Evolutionary conservation across 2,329 filamentous ascomycete species (phyloP).

Genomic region (Aureobasidium pullulans): DNA sequence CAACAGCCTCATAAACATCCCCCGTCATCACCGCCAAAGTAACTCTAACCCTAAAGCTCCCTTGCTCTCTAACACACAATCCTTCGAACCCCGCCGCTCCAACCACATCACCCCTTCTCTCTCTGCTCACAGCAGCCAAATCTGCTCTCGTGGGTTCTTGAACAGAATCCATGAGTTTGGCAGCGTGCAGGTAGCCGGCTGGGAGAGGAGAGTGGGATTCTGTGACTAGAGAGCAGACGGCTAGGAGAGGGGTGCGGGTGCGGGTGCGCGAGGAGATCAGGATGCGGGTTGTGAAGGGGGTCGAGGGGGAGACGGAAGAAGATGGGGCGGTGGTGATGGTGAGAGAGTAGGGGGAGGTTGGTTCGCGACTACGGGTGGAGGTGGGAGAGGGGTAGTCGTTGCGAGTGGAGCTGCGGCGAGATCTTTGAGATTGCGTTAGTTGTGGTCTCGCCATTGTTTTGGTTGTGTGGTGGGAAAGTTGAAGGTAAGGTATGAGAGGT

Average conservation of each 20-base stretch:
- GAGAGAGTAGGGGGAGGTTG: not conserved
- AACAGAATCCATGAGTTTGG: not conserved
- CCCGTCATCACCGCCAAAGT: not conserved
- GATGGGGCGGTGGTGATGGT: not conserved
- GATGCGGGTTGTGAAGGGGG: not conserved
- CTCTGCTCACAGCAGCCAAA: not conserved
- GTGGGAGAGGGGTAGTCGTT: not conserved
- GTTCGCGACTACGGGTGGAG: not conserved
- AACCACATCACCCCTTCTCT: not conserved
- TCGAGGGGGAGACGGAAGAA: not conserved
- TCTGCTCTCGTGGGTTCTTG: not conserved
- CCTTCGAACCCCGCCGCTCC: not conserved
- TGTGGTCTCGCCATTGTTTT: not conserved
- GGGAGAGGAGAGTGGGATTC: not conserved
- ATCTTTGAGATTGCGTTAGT: not conserved
- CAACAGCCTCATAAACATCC: slow-evolving; percentile 4
- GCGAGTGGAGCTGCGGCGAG: not conserved
- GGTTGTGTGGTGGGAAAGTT: not conserved
- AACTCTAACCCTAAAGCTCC: not conserved
- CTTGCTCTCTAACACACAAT: not conserved
- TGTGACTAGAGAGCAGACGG: not conserved
- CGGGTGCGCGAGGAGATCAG: not conserved
- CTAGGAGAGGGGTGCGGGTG: not conserved
- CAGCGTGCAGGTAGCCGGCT: not conserved
- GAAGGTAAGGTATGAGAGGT: not conserved